Percentiles rank a stretch among this genome's conserved stretches.
These are phyloP conservation scores for Phytopythium kandeliae DNA, from an alignment of 352 stramenopile genomes.

Conservation along the genomic window DNA sequence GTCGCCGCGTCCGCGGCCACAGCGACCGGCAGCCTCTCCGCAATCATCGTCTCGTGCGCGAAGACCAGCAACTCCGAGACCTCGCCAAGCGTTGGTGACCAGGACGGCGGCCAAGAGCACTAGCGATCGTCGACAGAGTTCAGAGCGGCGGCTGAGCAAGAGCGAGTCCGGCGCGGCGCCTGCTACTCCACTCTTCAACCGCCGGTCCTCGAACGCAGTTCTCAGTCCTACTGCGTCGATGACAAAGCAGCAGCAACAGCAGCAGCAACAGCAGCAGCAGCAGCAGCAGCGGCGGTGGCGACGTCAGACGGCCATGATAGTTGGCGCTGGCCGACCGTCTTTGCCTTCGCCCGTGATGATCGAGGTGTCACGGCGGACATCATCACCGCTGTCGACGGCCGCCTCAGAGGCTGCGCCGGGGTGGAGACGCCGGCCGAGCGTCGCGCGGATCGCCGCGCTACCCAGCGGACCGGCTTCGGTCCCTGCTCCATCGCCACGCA, in stretches of 20 bases:
- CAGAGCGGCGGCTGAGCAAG: slow-evolving; percentile 4
- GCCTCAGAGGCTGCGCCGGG: slow-evolving; percentile 18
- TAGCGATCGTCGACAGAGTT: background rate
- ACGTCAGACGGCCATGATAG: background rate
- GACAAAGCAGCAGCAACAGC: too few relatives aligned
- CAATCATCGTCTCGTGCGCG: too few relatives aligned
- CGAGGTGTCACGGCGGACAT: slow-evolving; percentile 55
- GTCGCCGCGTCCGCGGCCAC: slow-evolving; percentile 10
- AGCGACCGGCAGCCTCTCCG: too few relatives aligned
- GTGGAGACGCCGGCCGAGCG: slow-evolving; percentile 38
- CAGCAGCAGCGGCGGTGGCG: too few relatives aligned
- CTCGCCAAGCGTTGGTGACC: background rate
- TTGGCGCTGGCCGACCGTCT: slow-evolving; percentile 5
- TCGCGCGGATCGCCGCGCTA: slow-evolving; percentile 38
- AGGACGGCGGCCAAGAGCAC: background rate
- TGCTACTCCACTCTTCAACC: background rate
- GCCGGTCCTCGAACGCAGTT: background rate
- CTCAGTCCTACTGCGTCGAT: too few relatives aligned
- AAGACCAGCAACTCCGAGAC: background rate
- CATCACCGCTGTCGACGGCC: slow-evolving; percentile 34
- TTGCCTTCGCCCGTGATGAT: slow-evolving; percentile 29
- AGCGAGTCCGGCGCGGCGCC: too few relatives aligned
- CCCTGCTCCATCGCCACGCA: slow-evolving; percentile 11
- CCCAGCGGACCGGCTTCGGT: background rate
- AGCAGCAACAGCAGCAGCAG: too few relatives aligned